phyloP scores from a whole-genome alignment of 2,329 filamentous ascomycete genomes.

The Camillea tinctor region DNA sequence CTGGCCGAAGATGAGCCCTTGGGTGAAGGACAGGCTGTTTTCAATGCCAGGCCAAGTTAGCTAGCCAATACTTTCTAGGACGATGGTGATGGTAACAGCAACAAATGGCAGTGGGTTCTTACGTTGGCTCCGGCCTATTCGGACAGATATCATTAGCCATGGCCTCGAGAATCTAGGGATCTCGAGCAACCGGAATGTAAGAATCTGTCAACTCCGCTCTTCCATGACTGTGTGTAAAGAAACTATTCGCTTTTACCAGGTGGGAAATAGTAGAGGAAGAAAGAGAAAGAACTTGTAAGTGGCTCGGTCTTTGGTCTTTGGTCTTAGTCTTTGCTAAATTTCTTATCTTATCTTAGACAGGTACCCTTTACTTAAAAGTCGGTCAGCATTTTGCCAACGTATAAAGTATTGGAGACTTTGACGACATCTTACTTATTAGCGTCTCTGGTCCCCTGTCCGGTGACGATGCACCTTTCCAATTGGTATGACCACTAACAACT shows the following conservation, averaged over 20 bases:
- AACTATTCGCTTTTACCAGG: background rate
- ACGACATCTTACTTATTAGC: constrained; percentile 12
- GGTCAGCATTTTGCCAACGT: background rate
- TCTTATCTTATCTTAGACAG: constrained; percentile 28
- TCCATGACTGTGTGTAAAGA: constrained; percentile 4
- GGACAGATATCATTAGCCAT: constrained; percentile 34
- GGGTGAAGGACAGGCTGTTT: constrained; percentile 79
- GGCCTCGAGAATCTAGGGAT: constrained; percentile 9
- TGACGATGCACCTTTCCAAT: constrained; percentile 23
- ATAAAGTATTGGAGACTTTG: constrained; percentile 21
- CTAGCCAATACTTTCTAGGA: constrained; percentile 11
- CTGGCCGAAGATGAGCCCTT: constrained; percentile 90
- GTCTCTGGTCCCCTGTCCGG: constrained; percentile 14
- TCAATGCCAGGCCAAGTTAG: constrained; percentile 13
- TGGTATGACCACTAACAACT: too few relatives aligned
- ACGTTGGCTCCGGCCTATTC: constrained; percentile 35
- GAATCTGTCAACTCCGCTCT: constrained; percentile 2
- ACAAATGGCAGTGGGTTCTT: constrained; percentile 14
- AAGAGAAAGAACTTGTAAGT: background rate
- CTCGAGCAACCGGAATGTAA: background rate
- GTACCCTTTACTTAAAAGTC: constrained; percentile 8
- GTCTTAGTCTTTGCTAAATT: constrained; percentile 6
- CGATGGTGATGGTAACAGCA: too few relatives aligned
- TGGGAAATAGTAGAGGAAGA: constrained; percentile 3
- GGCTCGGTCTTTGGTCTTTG: background rate